Evolutionary conservation across 352 stramenopile genomes (phyloP), one percentile per base, ranked within the genome.

Genomic region (Phytophthora brassicae): DNA sequence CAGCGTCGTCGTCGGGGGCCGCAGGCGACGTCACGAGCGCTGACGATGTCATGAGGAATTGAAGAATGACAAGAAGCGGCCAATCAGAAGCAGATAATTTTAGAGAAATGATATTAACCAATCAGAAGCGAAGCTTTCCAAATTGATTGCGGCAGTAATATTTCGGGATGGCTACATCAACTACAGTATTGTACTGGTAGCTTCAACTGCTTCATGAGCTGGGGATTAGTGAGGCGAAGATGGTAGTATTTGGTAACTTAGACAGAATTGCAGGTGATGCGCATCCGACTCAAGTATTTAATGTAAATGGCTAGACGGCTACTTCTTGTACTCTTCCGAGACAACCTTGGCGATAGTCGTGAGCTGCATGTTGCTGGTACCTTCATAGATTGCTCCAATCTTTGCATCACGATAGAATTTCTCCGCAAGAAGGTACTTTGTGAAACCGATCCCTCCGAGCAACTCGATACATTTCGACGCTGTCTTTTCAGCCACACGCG

Each of bases 351-450:
- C 89, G 59, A 97, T 97, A 11, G 89, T 97, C 47, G 82, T 92
- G 36, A 98, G 89, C 86, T 98, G 95, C 83, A 99, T 98, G 74
- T 98, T 98, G 68, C 84, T 98, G 11, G 95, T 99, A 20, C 97
- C 97, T 77, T 99, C 97, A 79, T 99, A 99, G 55, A 99, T 99
- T 20, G 86, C 83, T 43, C 95, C 95, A 62, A 99, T 98, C 75
- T 98, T 99, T 65, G 94, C 97, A 72, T 99, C 97, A 53, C 97
- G 89, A 70, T 93, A 99, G 64, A 98, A 98, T 66, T 99, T 99
- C 66, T 99, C 96, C 0, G 90, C 93, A 9, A 97, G 61, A 29
- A 98, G 67, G 45, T 98, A 88, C 74, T 97, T 96, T 13, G 92
- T 98, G 64, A 98, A 99, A 16, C 96, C 97, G 41, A 99, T 87